phyloP scores from a whole-genome alignment of 2,329 filamentous ascomycete genomes.

The Colletotrichum australisinense region DNA sequence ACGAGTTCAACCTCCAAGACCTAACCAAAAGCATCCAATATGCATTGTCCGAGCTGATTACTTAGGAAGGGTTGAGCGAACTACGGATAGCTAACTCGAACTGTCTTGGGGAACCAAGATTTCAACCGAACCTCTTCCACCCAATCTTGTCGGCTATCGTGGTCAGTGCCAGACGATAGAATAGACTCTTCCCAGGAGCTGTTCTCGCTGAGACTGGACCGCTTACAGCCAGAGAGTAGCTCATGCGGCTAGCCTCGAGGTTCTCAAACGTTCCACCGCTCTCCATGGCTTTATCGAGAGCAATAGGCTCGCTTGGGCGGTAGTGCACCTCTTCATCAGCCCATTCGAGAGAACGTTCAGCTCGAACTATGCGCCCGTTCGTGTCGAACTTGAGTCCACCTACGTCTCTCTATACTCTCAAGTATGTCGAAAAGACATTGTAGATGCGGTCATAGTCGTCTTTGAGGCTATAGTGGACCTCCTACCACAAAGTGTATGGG shows the following conservation, averaged over 20 bases:
- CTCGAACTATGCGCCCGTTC: not conserved
- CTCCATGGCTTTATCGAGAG: slow-evolving; percentile 37
- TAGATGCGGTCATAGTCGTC: slow-evolving; percentile 39
- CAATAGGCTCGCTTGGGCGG: slow-evolving; percentile 35
- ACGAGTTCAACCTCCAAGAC: slow-evolving; percentile 17
- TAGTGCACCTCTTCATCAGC: slow-evolving; percentile 40
- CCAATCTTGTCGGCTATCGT: not conserved
- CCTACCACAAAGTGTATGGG: slow-evolving; percentile 41
- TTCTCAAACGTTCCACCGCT: slow-evolving; percentile 15
- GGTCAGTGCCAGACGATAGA: not conserved
- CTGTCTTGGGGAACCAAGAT: not conserved
- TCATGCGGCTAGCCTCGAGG: slow-evolving; percentile 11
- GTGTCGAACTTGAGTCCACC: slow-evolving; percentile 11
- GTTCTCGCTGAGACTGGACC: slow-evolving; percentile 1
- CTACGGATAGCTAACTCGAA: not conserved
- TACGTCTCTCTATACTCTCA: slow-evolving; percentile 39
- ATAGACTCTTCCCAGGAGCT: no score
- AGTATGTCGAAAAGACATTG: slow-evolving; percentile 36
- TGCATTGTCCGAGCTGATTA: not conserved
- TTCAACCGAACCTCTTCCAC: not conserved
- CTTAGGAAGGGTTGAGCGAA: not conserved
- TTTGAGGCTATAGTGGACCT: slow-evolving; percentile 40
- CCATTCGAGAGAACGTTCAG: slow-evolving; percentile 36
- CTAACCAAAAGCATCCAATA: not conserved
- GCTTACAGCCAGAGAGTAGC: not conserved